Conservation (phyloP, 257 asterid genomes). For the Osmanthus fragrans region DNA sequence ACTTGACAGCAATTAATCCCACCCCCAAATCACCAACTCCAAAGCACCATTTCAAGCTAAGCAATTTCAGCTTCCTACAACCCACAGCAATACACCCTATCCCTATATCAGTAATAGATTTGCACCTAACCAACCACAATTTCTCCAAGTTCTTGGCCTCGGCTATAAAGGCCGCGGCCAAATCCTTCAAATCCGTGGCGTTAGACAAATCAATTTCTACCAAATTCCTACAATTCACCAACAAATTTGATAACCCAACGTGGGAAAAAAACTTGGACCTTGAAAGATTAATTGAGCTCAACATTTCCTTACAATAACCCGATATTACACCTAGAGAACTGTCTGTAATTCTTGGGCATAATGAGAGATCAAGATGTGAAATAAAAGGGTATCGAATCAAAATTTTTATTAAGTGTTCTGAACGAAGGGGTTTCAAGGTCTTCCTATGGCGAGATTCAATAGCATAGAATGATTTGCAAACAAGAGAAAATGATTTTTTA, state of each 20-base stretch:
- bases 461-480: slow-evolving; percentile 59
- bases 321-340: slow-evolving; percentile 45
- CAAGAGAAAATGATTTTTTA: slow-evolving; percentile 77
- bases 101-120: slow-evolving; percentile 74
- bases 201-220: slow-evolving; percentile 83
- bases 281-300: slow-evolving; percentile 73
- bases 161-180: slow-evolving; percentile 66
- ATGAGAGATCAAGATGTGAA: slow-evolving; percentile 65
- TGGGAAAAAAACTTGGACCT: slow-evolving; percentile 62
- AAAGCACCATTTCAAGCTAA: slow-evolving; percentile 86
- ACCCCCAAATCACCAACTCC: slow-evolving; percentile 91
- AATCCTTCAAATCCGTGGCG: slow-evolving; percentile 66
- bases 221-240: slow-evolving; percentile 60
- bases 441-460: slow-evolving; percentile 71
- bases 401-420: slow-evolving; percentile 51
- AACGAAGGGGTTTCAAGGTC: slow-evolving; percentile 61
- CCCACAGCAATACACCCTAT: slow-evolving; percentile 94
- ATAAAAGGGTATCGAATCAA: slow-evolving; percentile 50
- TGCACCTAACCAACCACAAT: slow-evolving; percentile 77
- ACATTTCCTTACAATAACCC: slow-evolving; percentile 35
- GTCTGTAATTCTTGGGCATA: slow-evolving; percentile 72
- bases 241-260: slow-evolving; percentile 65
- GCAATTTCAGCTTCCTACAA: slow-evolving; percentile 70
- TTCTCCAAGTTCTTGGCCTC: slow-evolving; percentile 84
- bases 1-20: slow-evolving; percentile 84